These are phyloP conservation scores for Calonectria pseudoreteaudii DNA, from an alignment of 2,329 filamentous ascomycete genomes.

Conservation along the genomic window DNA sequence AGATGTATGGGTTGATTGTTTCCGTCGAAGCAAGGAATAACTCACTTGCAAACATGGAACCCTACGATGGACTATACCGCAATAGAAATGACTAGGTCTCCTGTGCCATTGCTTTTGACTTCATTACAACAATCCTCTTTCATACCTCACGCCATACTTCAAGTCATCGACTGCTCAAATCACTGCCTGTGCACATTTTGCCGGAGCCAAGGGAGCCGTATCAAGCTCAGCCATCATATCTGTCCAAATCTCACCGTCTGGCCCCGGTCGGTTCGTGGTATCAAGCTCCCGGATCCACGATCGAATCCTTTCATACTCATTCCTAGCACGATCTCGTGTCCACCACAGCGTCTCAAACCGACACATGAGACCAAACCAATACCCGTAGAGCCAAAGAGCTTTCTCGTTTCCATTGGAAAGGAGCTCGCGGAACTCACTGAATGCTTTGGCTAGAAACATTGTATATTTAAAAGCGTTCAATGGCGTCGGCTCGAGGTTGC, in stretches of 20 bases:
- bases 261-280: background rate
- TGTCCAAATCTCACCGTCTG: background rate
- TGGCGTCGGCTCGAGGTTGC: background rate
- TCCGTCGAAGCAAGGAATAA: too few species aligned
- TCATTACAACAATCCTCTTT: background rate
- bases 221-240: conserved; percentile 1
- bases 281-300: background rate
- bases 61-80: too few species aligned
- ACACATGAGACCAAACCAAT: conserved; percentile 3
- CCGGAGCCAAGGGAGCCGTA: background rate
- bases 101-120: background rate
- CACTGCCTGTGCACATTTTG: too few species aligned
- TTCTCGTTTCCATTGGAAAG: background rate
- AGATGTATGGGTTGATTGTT: too few species aligned
- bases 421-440: background rate
- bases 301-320: background rate
- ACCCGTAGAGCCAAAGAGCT: background rate
- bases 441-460: background rate
- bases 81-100: background rate
- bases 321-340: background rate
- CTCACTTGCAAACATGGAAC: background rate
- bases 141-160: too few species aligned
- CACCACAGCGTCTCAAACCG: conserved; percentile 3
- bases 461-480: background rate
- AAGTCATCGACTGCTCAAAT: too few species aligned